Conservation (phyloP, 192 early-diverging fungal species). For the Linnemannia exigua region DNA sequence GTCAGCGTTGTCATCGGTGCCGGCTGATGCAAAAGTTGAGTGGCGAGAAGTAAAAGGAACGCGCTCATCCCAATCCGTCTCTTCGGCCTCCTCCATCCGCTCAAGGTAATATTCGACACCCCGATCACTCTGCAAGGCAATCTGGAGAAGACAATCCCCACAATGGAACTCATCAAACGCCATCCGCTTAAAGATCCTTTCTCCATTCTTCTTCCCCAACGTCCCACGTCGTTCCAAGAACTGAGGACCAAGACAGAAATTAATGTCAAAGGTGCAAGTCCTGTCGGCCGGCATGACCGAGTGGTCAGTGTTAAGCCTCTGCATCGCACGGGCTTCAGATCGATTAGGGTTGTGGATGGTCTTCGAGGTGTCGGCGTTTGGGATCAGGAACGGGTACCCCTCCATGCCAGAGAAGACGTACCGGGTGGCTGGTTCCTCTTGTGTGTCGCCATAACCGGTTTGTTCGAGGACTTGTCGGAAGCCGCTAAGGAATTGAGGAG, state of each 20-base stretch:
- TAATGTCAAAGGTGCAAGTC: constrained; percentile 38
- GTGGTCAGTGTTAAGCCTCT: constrained; percentile 14
- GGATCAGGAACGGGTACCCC: constrained; percentile 48
- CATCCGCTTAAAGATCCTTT: constrained; percentile 33
- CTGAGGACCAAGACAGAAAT: constrained; percentile 39
- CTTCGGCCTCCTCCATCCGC: constrained; percentile 7
- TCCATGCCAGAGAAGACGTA: constrained; percentile 46
- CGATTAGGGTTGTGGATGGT: not conserved
- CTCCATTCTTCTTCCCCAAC: not conserved
- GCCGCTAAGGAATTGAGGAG: constrained; percentile 10
- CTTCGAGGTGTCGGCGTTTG: constrained; percentile 22
- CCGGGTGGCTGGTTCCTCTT: constrained; percentile 17
- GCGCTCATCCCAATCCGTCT: constrained; percentile 19
- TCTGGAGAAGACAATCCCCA: constrained; percentile 52
- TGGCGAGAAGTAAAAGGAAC: constrained; percentile 28
- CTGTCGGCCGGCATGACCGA: constrained; percentile 25
- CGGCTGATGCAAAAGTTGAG: not conserved
- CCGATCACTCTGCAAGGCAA: constrained; percentile 28
- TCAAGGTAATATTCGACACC: constrained; percentile 8
- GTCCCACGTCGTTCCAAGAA: constrained; percentile 16
- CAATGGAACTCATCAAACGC: constrained; percentile 48
- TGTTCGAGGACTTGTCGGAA: not conserved
- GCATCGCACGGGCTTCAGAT: not conserved
- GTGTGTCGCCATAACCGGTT: constrained; percentile 4
- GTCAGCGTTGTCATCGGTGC: not conserved